A percentile compares a stretch with the other conserved stretches of the same genome.
Conservation (phyloP, 2,329 filamentous ascomycete genomes). For the Fusarium decemcellulare region DNA sequence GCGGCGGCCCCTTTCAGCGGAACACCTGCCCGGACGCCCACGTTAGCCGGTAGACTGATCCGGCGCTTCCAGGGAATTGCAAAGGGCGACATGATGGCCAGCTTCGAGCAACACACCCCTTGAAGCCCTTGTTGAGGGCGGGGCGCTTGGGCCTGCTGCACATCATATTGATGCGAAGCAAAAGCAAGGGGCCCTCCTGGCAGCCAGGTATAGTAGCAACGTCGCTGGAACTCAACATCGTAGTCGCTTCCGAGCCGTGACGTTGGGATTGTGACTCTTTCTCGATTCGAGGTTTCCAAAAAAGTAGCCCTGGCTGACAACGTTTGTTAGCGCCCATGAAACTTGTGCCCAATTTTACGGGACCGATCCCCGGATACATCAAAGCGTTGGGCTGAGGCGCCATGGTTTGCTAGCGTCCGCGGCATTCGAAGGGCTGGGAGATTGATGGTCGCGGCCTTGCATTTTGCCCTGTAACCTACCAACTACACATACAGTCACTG, state of each 20-base stretch:
- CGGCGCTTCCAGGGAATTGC: conserved; percentile 24
- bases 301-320: conserved; percentile 6
- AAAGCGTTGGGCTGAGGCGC: conserved; percentile 32
- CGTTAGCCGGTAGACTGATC: conserved; percentile 18
- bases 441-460: conserved; percentile 18
- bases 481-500: background rate
- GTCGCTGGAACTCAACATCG: conserved; percentile 12
- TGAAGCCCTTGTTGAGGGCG: conserved; percentile 25
- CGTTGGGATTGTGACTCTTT: background rate
- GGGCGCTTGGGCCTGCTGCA: conserved; percentile 46
- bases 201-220: conserved; percentile 29
- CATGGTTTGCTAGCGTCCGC: conserved; percentile 38
- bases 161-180: conserved; percentile 44
- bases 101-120: conserved; percentile 34
- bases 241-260: conserved; percentile 1
- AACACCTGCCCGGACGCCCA: conserved; percentile 22
- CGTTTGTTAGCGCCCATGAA: conserved; percentile 2
- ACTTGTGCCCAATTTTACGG: conserved; percentile 34
- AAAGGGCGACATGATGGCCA: conserved; percentile 32
- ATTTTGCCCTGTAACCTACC: conserved; percentile 2
- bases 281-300: conserved; percentile 14
- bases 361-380: conserved; percentile 26
- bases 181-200: conserved; percentile 35
- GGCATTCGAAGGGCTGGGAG: conserved; percentile 13
- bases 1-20: conserved; percentile 24